These are phyloP conservation scores for Mrakia gelida DNA, from an alignment of 768 basidiomycete genomes.

Conservation along the genomic window DNA sequence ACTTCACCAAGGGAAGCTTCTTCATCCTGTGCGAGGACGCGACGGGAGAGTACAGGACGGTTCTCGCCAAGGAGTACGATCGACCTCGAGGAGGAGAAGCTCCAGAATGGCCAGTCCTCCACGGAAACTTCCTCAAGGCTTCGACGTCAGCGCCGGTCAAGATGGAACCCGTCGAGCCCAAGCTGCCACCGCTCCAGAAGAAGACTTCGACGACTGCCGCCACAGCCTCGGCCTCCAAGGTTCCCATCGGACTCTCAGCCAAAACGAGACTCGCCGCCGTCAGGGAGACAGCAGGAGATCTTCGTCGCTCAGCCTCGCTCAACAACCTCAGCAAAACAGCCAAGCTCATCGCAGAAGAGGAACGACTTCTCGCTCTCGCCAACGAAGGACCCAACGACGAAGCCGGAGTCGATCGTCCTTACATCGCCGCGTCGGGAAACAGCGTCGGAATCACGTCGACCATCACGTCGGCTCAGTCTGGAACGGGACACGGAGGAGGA, in stretches of 20 bases:
- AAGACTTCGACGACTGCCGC: background rate
- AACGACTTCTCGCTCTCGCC: slow-evolving; percentile 20
- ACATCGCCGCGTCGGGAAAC: slow-evolving; percentile 91
- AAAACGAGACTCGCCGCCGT: slow-evolving; percentile 4
- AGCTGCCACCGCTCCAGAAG: slow-evolving; percentile 5
- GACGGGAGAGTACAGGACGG: slow-evolving; percentile 72
- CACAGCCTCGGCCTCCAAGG: slow-evolving; percentile 1
- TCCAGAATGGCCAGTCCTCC: slow-evolving; percentile 74
- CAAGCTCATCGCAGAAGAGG: slow-evolving; percentile 21
- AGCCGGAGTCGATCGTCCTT: slow-evolving; percentile 41
- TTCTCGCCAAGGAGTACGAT: slow-evolving; percentile 77
- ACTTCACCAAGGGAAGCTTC: slow-evolving; percentile 68
- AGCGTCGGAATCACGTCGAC: slow-evolving; percentile 88
- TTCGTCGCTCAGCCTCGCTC: slow-evolving; percentile 43
- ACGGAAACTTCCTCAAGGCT: slow-evolving; percentile 46
- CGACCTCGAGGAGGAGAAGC: slow-evolving; percentile 52
- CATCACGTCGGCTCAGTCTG: slow-evolving; percentile 61
- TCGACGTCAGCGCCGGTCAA: slow-evolving; percentile 31
- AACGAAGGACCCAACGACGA: slow-evolving; percentile 11
- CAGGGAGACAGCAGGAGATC: slow-evolving; percentile 26
- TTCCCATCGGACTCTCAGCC: slow-evolving; percentile 7
- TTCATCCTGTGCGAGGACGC: slow-evolving; percentile 93
- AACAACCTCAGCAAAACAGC: slow-evolving; percentile 39
- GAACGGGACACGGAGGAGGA: slow-evolving; percentile 37
- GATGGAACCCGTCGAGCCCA: slow-evolving; percentile 26